Base-by-base conservation (phyloP, 768 basidiomycete species). In the Mycena vulgaris region DNA sequence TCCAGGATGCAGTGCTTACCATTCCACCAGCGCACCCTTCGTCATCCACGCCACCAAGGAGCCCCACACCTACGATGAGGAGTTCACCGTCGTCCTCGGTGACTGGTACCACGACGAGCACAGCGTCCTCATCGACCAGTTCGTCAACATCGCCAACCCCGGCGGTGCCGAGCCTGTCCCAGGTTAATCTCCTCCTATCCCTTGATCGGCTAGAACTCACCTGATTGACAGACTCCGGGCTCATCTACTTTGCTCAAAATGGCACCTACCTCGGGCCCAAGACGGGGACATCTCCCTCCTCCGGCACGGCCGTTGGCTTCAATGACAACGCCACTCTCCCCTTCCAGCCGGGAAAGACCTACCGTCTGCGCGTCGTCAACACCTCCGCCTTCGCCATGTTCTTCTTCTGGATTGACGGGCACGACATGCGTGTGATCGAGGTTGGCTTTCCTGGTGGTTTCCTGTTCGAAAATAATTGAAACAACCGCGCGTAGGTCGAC, bases 51-150 rank as follows among this genome's bases (percentile, higher is more conserved):
- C 92, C 5, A 80, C 84, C 1, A 84, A 83, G 61, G 92, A 93
- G 80, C 85, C 83, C 23, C 88, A 95, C 78, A 72, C 80, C 71
- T 98, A 98, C 79, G 96, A 98, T 79, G 94, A 92, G 30, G 97
- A 98, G 74, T 96, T 89, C 82, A 97, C 94, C 23, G 84, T 99
- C 72, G 77, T 96, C 67, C 83, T 98, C 1, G 88, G 90, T 7
- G 97, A 98, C 79, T 99, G 97, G 97, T 98, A 98, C 77, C 95
- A 98, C 77, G 78, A 90, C 8, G 85, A 95, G 78, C 93, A 95
- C 68, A 53, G 80, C 1, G 83, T 80, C 11, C 87, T 97, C 37
- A 57, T 94, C 59, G 78, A 89, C 28, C 79, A 88, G 37, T 97
- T 95, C 80, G 81, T 96, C 77, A 92, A 80, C 76, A 85, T 90